Conservation (phyloP, 2,329 filamentous ascomycete genomes). For the Graphium sp. region DNA sequence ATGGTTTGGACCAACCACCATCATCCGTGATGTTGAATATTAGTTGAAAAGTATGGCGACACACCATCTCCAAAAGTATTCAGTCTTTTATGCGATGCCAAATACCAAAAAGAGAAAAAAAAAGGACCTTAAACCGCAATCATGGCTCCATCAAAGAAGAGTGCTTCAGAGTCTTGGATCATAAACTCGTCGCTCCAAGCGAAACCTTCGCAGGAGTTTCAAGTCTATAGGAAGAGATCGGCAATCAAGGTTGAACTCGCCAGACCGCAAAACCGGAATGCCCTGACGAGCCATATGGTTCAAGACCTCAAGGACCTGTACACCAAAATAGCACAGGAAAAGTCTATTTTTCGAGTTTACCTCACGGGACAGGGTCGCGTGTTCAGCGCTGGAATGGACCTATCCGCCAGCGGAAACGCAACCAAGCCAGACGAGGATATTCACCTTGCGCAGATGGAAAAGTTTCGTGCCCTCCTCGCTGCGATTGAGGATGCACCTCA, state of each 20-base stretch:
- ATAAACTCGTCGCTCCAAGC: background rate
- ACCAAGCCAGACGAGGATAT: background rate
- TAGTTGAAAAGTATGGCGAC: too few species aligned
- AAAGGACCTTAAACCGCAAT: background rate
- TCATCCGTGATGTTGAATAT: too few species aligned
- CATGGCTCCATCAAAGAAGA: background rate
- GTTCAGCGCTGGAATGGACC: slow-evolving; percentile 20
- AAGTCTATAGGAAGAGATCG: background rate
- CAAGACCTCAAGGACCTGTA: slow-evolving; percentile 12
- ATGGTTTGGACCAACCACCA: too few species aligned
- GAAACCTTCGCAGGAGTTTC: background rate
- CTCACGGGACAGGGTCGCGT: slow-evolving; percentile 14
- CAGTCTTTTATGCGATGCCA: too few species aligned
- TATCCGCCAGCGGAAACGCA: slow-evolving; percentile 1
- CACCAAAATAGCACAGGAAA: slow-evolving; percentile 7
- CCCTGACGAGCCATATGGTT: slow-evolving; percentile 16
- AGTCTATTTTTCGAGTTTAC: slow-evolving; percentile 12
- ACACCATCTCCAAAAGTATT: too few species aligned
- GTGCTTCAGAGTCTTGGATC: background rate
- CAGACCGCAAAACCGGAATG: slow-evolving; percentile 16
- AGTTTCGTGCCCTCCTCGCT: slow-evolving; percentile 13
- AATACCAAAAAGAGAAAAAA: too few species aligned
- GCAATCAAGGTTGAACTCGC: slow-evolving; percentile 10
- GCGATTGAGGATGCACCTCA: slow-evolving; percentile 17
- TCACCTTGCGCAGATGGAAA: background rate